A percentile compares a stretch with the other conserved stretches of the same genome.
Conservation (phyloP, 2,329 filamentous ascomycete species). For the Exophiala phaeomuriformis region DNA sequence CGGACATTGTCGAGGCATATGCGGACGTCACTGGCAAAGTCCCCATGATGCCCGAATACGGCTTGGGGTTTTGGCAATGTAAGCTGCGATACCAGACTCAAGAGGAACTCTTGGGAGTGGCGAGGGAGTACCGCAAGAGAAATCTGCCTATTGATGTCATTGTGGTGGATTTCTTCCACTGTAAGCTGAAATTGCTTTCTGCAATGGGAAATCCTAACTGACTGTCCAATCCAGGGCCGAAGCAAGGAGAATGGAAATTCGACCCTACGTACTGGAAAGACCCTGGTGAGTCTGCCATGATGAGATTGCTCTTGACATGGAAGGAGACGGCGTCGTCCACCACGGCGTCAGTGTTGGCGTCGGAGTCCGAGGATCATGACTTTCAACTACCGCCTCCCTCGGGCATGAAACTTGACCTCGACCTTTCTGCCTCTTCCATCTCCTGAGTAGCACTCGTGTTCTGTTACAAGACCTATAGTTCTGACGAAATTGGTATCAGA, state of each 20-base stretch:
- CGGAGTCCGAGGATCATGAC: not conserved
- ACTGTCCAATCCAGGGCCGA: slow-evolving; percentile 39
- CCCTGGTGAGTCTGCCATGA: slow-evolving; percentile 39
- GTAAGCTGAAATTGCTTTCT: not conserved
- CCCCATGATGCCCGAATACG: slow-evolving; percentile 63
- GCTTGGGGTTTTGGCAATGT: slow-evolving; percentile 62
- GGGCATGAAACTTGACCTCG: slow-evolving; percentile 5
- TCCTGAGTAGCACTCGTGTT: not conserved
- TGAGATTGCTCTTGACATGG: slow-evolving; percentile 14
- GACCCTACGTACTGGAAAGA: slow-evolving; percentile 59
- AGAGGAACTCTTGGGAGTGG: slow-evolving; percentile 54
- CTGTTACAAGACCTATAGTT: not conserved
- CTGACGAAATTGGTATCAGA: slow-evolving; percentile 32
- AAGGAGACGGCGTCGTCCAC: slow-evolving; percentile 12
- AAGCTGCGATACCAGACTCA: slow-evolving; percentile 61
- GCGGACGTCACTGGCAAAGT: slow-evolving; percentile 51
- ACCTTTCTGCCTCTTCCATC: slow-evolving; percentile 3
- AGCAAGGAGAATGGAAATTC: slow-evolving; percentile 62
- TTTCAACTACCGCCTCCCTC: slow-evolving; percentile 1
- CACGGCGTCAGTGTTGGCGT: not conserved
- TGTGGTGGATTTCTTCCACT: slow-evolving; percentile 63
- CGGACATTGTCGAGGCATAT: slow-evolving; percentile 52
- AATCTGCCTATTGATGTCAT: slow-evolving; percentile 56
- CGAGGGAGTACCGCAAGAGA: slow-evolving; percentile 51
- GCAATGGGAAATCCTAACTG: not conserved